phyloP scores from a whole-genome alignment of 2,329 filamentous ascomycete genomes.

The Nemania sp. region DNA sequence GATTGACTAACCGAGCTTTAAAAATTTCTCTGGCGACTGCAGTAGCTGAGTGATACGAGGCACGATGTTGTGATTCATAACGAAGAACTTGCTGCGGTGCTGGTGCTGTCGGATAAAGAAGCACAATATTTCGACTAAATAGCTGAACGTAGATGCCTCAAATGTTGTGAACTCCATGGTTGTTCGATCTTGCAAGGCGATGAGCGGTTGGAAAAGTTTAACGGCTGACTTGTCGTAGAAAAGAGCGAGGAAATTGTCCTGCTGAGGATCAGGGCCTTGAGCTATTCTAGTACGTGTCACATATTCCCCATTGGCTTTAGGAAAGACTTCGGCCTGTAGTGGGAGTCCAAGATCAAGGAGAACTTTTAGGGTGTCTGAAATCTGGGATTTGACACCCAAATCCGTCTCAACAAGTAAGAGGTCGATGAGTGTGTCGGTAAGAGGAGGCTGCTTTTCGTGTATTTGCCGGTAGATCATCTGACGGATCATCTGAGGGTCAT shows the following conservation, averaged over 20 bases:
- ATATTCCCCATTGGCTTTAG: conserved; percentile 70
- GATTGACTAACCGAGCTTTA: conserved; percentile 74
- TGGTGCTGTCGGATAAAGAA: conserved; percentile 92
- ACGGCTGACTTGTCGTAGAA: conserved; percentile 89
- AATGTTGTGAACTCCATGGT: conserved; percentile 76
- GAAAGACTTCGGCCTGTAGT: conserved; percentile 57
- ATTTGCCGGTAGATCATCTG: conserved; percentile 91
- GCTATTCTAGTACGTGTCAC: conserved; percentile 57
- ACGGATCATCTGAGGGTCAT: conserved; percentile 92
- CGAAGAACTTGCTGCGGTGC: conserved; percentile 84
- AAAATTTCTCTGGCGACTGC: conserved; percentile 81
- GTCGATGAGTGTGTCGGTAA: conserved; percentile 93
- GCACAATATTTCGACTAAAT: conserved; percentile 88
- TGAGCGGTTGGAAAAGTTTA: conserved; percentile 83
- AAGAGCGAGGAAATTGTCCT: conserved; percentile 80
- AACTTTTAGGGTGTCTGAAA: conserved; percentile 93
- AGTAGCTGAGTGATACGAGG: conserved; percentile 82
- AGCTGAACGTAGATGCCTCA: conserved; percentile 86
- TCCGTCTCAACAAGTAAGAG: conserved; percentile 89
- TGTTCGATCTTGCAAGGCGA: conserved; percentile 71
- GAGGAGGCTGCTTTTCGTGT: conserved; percentile 78
- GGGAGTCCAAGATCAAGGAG: conserved; percentile 73
- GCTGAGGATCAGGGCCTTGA: conserved; percentile 66
- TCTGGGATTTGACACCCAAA: conserved; percentile 90
- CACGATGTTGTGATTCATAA: conserved; percentile 77